These are phyloP conservation scores for Volvox africanus DNA, from an alignment of 139 green algal species.

Conservation along the genomic window DNA sequence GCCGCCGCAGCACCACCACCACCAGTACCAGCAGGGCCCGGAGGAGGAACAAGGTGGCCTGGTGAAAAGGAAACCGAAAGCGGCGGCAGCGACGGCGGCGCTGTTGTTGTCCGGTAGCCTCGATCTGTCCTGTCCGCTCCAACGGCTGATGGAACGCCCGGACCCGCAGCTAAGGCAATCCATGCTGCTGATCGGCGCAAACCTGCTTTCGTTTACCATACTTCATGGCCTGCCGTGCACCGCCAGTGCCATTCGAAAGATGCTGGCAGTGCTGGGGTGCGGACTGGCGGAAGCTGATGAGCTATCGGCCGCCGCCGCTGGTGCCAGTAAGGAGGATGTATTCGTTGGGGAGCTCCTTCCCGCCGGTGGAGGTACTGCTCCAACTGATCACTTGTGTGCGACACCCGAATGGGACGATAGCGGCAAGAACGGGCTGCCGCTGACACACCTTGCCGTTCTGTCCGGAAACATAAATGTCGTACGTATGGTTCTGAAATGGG, in stretches of 20 bases:
- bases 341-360: background rate
- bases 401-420: background rate
- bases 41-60: background rate
- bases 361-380: background rate
- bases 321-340: background rate
- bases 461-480: background rate
- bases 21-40: background rate
- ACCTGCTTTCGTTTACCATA: slow-evolving; percentile 40
- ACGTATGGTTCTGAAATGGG: background rate
- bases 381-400: background rate
- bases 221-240: slow-evolving; percentile 14
- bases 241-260: background rate
- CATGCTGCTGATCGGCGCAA: background rate
- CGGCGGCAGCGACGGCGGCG: no score
- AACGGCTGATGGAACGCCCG: background rate
- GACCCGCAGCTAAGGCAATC: background rate
- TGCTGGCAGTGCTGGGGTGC: background rate
- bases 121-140: background rate
- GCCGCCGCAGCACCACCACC: no score
- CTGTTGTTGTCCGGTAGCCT: slow-evolving; percentile 4
- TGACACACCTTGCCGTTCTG: slow-evolving; percentile 1
- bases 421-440: background rate
- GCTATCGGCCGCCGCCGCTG: background rate
- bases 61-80: background rate
- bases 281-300: slow-evolving; percentile 18